Conservation (phyloP, 768 basidiomycete species). For the Rhizopogon salebrosus region DNA sequence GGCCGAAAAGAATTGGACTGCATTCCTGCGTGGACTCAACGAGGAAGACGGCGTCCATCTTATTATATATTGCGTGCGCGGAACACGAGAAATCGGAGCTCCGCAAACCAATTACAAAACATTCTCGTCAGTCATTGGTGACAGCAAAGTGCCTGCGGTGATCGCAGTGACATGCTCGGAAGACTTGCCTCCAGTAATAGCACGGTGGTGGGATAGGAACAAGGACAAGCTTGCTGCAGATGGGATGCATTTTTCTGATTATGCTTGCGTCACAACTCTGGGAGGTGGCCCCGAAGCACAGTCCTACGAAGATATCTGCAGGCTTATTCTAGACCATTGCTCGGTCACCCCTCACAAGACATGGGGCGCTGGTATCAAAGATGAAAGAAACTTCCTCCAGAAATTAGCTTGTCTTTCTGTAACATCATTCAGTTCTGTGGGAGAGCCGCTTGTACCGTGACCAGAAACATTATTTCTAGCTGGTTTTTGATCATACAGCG, state of each 20-base stretch:
- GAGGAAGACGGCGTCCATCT: conserved; percentile 19
- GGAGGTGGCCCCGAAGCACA: background rate
- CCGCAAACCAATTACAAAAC: conserved; percentile 15
- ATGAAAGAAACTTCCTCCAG: background rate
- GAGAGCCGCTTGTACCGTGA: too few relatives aligned
- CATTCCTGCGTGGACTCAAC: conserved; percentile 28
- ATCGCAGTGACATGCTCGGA: conserved; percentile 24
- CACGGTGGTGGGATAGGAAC: conserved; percentile 32
- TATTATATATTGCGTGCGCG: conserved; percentile 25
- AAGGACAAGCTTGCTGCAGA: conserved; percentile 18
- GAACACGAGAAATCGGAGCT: conserved; percentile 12
- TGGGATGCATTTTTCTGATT: conserved; percentile 27
- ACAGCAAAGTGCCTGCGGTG: conserved; percentile 19
- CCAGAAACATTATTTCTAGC: too few relatives aligned
- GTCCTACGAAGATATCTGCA: background rate
- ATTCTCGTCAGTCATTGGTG: conserved; percentile 21
- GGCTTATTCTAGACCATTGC: background rate
- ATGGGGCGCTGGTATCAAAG: background rate
- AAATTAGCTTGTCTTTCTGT: background rate
- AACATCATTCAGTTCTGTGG: too few relatives aligned
- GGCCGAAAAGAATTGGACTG: conserved; percentile 21
- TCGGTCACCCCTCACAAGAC: background rate
- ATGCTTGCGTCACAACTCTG: conserved; percentile 32
- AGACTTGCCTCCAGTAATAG: conserved; percentile 22
- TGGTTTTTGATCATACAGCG: too few relatives aligned